Evolutionary conservation across 352 stramenopile genomes (phyloP).

Genomic region (Lagenidium sp.): DNA sequence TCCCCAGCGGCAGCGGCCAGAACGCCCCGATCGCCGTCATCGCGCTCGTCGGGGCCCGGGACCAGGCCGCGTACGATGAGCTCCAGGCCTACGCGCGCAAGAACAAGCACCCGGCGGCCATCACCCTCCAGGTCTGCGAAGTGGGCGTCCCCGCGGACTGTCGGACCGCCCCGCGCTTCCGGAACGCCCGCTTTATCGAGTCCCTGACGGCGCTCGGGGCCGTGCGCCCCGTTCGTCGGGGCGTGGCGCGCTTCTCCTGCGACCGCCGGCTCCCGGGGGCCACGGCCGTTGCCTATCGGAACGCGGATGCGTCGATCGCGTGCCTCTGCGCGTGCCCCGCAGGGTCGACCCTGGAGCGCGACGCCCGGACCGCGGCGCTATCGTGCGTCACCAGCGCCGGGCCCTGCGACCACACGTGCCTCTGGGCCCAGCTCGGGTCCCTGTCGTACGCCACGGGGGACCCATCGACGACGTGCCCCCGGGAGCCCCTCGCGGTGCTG

Average conservation of each 20-base stretch:
- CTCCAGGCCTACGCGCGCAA: neutral
- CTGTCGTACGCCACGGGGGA: constrained; percentile 21
- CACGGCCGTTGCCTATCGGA: constrained; percentile 27
- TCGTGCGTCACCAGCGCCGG: no score
- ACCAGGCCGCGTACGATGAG: neutral
- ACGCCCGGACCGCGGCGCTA: no score
- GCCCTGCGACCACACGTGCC: neutral
- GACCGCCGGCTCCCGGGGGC: constrained; percentile 18
- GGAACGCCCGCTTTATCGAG: no score
- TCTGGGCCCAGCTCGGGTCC: constrained; percentile 25
- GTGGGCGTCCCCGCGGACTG: neutral
- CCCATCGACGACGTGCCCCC: constrained; percentile 2
- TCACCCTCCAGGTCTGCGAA: neutral
- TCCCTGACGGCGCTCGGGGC: no score
- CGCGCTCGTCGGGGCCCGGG: neutral
- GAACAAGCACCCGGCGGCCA: neutral
- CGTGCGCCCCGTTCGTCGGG: neutral
- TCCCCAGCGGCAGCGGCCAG: no score
- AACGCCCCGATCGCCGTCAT: neutral
- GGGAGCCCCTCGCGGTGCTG: neutral
- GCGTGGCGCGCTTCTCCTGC: constrained; percentile 9
- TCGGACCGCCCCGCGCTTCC: neutral
- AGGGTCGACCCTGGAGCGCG: constrained; percentile 6
- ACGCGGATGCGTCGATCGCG: no score
- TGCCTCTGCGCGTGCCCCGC: constrained; percentile 1